Base-by-base conservation (phyloP, 164 flowering plant genomes). In the Stephania japonica region DNA sequence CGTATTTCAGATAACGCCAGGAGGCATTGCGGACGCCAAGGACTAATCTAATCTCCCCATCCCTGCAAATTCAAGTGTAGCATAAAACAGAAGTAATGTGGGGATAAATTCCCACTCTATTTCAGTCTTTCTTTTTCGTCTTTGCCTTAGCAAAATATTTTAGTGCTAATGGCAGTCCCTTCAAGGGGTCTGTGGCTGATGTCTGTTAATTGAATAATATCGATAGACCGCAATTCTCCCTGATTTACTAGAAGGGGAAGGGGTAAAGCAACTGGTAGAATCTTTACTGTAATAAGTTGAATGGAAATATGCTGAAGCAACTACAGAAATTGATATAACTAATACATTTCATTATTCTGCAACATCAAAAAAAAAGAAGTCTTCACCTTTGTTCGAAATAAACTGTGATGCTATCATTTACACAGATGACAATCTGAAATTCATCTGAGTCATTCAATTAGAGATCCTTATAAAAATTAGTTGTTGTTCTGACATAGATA, bases 1-100 rank as follows among this genome's bases (percentile, higher is more conserved):
- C 90, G 80, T 92, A 43, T 90, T 93, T 77, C 98, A 93, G 96
- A 95, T 92, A 86, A 91, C 98, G 75, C 79, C 89, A 78, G 99
- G 97, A 27, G 97, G 98, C 77, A 87, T 93, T 81, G 91, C 97
- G 62, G 98, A 91, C 75, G 97, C 93, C 0, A 95, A 91, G 85
- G 97, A 93, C 81, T 95, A 82, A 88, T 73, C 76, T 26, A 42
- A 11, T 21, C 25, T 11, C 41, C 27, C 14, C 12, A 27, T 38
- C 44, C 18, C 68, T 61, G 49, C 42, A 18, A 69, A 16, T 44
- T 26, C 72, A 47, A 2, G 38, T 32, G 38, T 50, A 23, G 23
- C 24, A 18, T 67, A 38, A 38, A 27, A 21, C 49, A 32, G 56
- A 32, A 32, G 38, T 43, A 19, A 16, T 25, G 62, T n/a, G 50